phyloP scores from a whole-genome alignment of 768 basidiomycete species.

The Psilocybe tampanensis region DNA sequence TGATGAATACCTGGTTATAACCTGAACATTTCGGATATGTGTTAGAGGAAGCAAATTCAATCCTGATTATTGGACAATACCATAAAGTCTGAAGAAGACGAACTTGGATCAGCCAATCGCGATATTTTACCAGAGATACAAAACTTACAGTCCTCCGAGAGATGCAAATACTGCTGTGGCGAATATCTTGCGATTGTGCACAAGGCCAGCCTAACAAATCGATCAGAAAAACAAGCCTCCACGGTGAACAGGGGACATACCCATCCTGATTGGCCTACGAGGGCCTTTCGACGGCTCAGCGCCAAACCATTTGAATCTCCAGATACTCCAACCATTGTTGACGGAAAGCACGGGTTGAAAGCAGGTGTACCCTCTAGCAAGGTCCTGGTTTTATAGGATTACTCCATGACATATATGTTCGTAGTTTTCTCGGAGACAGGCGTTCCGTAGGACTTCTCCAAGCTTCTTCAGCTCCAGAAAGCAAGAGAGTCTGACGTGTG shows the following conservation, averaged over 20 bases:
- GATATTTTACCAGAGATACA: not conserved
- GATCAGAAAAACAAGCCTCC: conserved; percentile 2
- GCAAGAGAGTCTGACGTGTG: not conserved
- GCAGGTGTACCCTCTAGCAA: conserved; percentile 2
- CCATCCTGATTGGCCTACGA: conserved; percentile 71
- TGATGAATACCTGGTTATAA: conserved; percentile 57
- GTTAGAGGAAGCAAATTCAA: not conserved
- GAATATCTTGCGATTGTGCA: conserved; percentile 67
- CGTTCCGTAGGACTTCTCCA: not conserved
- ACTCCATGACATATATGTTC: not conserved
- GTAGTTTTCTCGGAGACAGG: conserved; percentile 13
- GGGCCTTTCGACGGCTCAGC: conserved; percentile 49
- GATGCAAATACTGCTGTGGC: conserved; percentile 77
- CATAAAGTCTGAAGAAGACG: conserved; percentile 53
- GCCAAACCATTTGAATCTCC: conserved; percentile 32
- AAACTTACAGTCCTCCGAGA: conserved; percentile 69
- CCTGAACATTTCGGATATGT: conserved; percentile 34
- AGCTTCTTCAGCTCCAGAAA: conserved; percentile 13
- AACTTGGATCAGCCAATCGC: conserved; percentile 8
- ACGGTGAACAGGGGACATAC: conserved; percentile 28
- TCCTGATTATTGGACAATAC: too few species aligned
- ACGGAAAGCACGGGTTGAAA: conserved; percentile 11
- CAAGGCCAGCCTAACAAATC: conserved; percentile 52
- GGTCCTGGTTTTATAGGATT: conserved; percentile 7
- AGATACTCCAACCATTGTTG: conserved; percentile 45